A percentile compares a stretch with the other conserved stretches of the same genome.
Conservation (phyloP, 805 yeast genomes). For the Ogataea haglerorum region DNA sequence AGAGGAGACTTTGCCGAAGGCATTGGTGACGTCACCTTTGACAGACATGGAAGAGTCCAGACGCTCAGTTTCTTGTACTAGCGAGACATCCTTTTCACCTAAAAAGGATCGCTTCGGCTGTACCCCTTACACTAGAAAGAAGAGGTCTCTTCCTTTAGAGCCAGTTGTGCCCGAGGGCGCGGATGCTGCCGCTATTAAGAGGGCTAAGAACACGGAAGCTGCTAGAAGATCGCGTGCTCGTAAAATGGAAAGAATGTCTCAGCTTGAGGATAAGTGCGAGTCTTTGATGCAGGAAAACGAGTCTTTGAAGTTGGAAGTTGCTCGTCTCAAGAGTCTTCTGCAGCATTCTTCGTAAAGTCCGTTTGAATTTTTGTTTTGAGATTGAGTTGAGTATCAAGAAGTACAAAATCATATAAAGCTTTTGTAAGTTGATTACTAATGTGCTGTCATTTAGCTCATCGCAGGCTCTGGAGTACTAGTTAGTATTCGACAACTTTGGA, state of each 20-base stretch:
- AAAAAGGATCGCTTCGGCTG: conserved; percentile 72
- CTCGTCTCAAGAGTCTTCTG: conserved; percentile 41
- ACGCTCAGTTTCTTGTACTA: conserved; percentile 2
- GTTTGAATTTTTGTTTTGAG: not conserved
- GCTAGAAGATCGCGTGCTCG: conserved; percentile 94
- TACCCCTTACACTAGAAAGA: conserved; percentile 74
- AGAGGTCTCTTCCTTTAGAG: conserved; percentile 63
- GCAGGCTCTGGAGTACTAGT: too few species aligned
- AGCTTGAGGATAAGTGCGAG: conserved; percentile 76
- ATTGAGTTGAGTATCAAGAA: not conserved
- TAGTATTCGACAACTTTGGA: too few species aligned
- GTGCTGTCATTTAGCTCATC: too few species aligned
- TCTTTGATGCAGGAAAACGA: conserved; percentile 56
- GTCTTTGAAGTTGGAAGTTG: conserved; percentile 60
- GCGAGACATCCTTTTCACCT: conserved; percentile 17
- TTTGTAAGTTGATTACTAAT: not conserved
- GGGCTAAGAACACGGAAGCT: conserved; percentile 97
- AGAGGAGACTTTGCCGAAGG: not conserved
- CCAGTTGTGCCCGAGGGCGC: conserved; percentile 59
- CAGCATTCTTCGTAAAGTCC: not conserved
- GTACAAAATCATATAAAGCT: not conserved
- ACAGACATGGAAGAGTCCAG: not conserved
- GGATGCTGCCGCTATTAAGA: conserved; percentile 75
- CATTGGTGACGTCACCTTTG: conserved; percentile 5
- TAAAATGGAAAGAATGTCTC: conserved; percentile 82